Conservation (phyloP, 257 asterid genomes). For the Parsonsia alboflavescens region DNA sequence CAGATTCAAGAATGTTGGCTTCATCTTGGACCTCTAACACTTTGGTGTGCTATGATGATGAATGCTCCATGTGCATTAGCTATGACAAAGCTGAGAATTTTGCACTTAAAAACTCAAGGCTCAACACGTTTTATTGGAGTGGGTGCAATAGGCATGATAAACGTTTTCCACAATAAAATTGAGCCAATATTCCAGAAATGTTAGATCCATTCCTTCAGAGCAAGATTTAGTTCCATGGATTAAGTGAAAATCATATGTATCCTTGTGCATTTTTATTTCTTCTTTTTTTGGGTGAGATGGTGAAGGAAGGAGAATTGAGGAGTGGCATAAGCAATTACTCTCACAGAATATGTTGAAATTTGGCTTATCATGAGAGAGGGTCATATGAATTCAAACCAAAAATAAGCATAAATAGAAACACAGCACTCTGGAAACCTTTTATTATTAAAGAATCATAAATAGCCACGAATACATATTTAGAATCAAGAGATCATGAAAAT, state of each 20-base stretch:
- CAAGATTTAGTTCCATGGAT: background rate
- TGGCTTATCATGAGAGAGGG: background rate
- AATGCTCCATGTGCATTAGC: background rate
- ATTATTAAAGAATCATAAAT: background rate
- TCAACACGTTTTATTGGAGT: background rate
- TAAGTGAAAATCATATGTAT: background rate
- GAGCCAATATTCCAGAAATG: background rate
- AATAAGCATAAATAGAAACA: background rate
- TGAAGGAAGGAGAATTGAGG: background rate
- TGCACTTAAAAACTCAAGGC: background rate
- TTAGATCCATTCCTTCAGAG: background rate
- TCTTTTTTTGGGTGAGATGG: background rate
- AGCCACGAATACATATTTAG: too few species aligned
- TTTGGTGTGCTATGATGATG: background rate
- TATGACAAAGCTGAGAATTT: background rate
- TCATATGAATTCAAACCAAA: background rate
- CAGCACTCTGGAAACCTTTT: background rate
- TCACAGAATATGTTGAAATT: background rate
- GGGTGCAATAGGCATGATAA: background rate
- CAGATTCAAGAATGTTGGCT: background rate
- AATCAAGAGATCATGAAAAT: background rate
- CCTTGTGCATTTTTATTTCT: too few species aligned
- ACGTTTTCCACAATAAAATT: background rate
- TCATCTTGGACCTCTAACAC: background rate
- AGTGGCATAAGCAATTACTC: background rate